Conservation (phyloP, 495 filamentous ascomycete genomes). For the Aspergillus saccharolyticus region DNA sequence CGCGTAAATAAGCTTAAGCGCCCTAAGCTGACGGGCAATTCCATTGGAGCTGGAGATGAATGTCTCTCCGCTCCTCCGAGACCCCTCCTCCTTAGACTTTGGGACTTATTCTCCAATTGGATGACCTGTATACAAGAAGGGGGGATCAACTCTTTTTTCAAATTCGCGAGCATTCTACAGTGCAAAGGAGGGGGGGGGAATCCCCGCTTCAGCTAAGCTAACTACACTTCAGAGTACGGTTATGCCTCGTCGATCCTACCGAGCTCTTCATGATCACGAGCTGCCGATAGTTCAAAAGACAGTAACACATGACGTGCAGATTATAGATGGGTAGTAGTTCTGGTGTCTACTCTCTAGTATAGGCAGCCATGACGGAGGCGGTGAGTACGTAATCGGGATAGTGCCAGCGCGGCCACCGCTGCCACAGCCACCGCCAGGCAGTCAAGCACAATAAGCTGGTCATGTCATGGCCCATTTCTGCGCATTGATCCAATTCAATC, state of each 20-base stretch:
- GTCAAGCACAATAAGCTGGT: constrained; percentile 15
- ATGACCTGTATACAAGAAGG: too few species aligned
- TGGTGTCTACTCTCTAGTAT: not conserved
- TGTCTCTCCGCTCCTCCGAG: not conserved
- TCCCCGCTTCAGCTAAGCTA: not conserved
- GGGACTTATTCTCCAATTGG: not conserved
- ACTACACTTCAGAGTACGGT: not conserved
- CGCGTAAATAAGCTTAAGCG: not conserved
- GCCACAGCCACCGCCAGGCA: constrained; percentile 18
- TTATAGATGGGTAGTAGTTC: not conserved
- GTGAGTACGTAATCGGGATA: constrained; percentile 18
- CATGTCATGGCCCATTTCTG: constrained; percentile 10
- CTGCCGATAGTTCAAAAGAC: not conserved
- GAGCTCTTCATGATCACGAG: not conserved
- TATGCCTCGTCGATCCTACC: not conserved
- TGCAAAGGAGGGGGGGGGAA: not conserved
- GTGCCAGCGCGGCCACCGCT: constrained; percentile 6
- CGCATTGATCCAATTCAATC: not conserved
- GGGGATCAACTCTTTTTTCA: not conserved
- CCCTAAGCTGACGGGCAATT: not conserved
- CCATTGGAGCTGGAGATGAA: not conserved
- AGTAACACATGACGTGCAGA: not conserved
- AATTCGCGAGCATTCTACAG: not conserved
- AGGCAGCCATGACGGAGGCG: not conserved
- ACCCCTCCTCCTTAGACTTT: not conserved